Evolutionary conservation across 305 asterid genomes (phyloP).

Genomic region (Fraxinus greggii): DNA sequence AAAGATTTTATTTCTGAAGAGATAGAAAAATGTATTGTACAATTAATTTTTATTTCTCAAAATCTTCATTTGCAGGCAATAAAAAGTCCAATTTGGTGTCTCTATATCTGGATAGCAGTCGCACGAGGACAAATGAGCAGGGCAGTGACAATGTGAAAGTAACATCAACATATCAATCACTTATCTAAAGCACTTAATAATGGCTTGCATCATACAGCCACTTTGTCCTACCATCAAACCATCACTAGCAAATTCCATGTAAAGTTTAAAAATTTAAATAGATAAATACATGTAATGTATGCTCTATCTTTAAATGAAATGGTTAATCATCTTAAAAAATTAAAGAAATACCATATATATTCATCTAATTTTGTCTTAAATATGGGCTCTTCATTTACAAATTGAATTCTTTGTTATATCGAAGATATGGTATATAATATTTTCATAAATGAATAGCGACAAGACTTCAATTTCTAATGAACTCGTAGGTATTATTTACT

Average conservation of each 20-base stretch:
- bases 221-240: slow-evolving; percentile 29
- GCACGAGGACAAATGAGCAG: not conserved
- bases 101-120: not conserved
- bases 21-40: not conserved
- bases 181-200: slow-evolving; percentile 41
- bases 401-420: not conserved
- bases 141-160: slow-evolving; percentile 24
- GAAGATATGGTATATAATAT: too few relatives aligned
- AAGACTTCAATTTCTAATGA: too few relatives aligned
- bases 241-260: not conserved
- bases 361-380: not conserved
- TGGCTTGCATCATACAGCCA: slow-evolving; percentile 61
- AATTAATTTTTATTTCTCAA: not conserved
- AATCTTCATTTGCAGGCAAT: not conserved
- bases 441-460: not conserved
- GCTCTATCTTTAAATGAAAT: too few relatives aligned
- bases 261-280: not conserved
- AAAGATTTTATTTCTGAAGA: not conserved
- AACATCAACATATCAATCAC: slow-evolving; percentile 54
- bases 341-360: too few relatives aligned
- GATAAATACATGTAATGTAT: not conserved
- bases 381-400: too few relatives aligned
- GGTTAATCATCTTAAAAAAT: not conserved
- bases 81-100: not conserved
- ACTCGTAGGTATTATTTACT: too few relatives aligned